Conservation (phyloP, 2,329 filamentous ascomycete species). For the Grosmannia clavigera region DNA sequence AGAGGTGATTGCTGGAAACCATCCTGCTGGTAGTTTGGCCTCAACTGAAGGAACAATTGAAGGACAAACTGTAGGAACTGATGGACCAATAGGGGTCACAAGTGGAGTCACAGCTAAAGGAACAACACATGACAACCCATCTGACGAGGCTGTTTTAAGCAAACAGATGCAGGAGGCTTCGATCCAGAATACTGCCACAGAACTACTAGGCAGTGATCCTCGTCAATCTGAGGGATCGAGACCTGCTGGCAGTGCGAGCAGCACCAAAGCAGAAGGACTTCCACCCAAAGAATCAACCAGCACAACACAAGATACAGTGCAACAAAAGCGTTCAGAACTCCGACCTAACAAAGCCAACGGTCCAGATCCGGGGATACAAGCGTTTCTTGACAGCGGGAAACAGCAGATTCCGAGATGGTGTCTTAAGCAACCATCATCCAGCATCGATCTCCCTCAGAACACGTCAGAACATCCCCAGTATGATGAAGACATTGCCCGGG, state of each 20-base stretch:
- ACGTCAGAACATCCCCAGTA: constrained; percentile 49
- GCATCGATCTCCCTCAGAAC: constrained; percentile 36
- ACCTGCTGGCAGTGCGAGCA: background rate
- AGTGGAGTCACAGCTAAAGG: background rate
- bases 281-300: no score
- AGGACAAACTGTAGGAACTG: background rate
- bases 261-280: background rate
- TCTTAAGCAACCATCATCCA: constrained; percentile 9
- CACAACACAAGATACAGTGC: background rate
- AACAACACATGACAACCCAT: background rate
- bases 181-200: background rate
- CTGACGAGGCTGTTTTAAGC: background rate
- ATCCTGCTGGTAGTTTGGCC: background rate
- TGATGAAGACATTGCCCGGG: constrained; percentile 45
- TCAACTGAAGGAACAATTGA: background rate
- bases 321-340: background rate
- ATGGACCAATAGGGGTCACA: background rate
- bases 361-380: constrained; percentile 10
- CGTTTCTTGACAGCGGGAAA: constrained; percentile 16
- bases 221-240: background rate
- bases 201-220: no score
- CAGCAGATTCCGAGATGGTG: constrained; percentile 13
- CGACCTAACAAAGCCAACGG: constrained; percentile 9
- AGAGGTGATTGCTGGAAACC: background rate
- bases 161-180: background rate